Percentiles rank a stretch among this genome's conserved stretches.
Evolutionary conservation across 2,329 filamentous ascomycete species (phyloP).

Genomic region (Colletotrichum sp.): DNA sequence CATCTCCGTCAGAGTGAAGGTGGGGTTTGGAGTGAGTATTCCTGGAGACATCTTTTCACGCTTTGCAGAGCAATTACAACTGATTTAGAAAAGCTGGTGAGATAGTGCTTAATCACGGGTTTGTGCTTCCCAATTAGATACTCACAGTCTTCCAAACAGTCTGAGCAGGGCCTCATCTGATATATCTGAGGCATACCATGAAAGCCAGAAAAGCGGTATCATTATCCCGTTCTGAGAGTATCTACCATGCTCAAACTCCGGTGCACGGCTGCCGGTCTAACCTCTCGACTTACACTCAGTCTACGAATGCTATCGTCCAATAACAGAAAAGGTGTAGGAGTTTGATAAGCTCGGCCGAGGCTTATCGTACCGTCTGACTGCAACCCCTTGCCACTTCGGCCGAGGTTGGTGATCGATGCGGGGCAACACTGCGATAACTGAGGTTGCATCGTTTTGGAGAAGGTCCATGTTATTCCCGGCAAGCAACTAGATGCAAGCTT

Average conservation of each 20-base stretch:
- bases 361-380: neutral
- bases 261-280: neutral
- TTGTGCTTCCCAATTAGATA: neutral
- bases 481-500: neutral
- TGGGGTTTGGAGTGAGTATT: neutral
- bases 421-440: neutral
- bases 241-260: neutral
- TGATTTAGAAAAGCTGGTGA: neutral
- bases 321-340: too few species aligned
- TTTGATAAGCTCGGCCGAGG: neutral
- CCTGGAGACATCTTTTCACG: neutral
- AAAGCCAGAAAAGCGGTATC: neutral
- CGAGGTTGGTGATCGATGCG: neutral
- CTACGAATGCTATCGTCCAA: neutral
- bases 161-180: neutral
- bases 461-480: neutral
- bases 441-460: fast-evolving
- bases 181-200: neutral
- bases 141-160: neutral
- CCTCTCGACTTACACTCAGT: neutral
- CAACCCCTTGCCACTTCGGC: neutral
- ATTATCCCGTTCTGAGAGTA: neutral
- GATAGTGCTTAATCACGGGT: neutral
- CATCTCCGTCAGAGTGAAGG: neutral
- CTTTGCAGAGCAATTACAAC: neutral